A percentile compares a stretch with the other conserved stretches of the same genome.
Conservation (phyloP, 2,329 filamentous ascomycete genomes). For the Huntiella savannae region DNA sequence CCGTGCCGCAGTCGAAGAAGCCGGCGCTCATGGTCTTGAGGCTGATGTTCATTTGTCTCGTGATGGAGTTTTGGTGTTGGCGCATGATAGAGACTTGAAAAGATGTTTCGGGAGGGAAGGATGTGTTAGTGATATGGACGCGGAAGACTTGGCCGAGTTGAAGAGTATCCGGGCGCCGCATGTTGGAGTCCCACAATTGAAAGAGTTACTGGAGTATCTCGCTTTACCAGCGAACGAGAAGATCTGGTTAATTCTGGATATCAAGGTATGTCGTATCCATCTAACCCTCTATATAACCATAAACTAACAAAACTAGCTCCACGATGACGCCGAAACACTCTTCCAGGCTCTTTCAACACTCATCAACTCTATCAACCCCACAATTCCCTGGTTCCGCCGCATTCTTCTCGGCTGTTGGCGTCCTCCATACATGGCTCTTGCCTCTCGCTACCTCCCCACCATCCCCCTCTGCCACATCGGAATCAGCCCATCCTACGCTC, state of each 20-base stretch:
- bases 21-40: slow-evolving; percentile 66
- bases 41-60: slow-evolving; percentile 70
- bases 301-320: slow-evolving; percentile 26
- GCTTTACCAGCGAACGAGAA: slow-evolving; percentile 41
- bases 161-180: slow-evolving; percentile 48
- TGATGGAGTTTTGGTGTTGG: slow-evolving; percentile 70
- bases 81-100: slow-evolving; percentile 60
- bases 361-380: slow-evolving; percentile 32
- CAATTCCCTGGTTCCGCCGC: slow-evolving; percentile 48
- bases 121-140: slow-evolving; percentile 57
- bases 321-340: slow-evolving; percentile 52
- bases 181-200: slow-evolving; percentile 52
- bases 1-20: slow-evolving; percentile 43
- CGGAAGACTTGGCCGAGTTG: slow-evolving; percentile 50
- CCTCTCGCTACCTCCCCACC: slow-evolving; percentile 39
- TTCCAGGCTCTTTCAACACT: slow-evolving; percentile 48
- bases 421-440: slow-evolving; percentile 49
- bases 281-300: background rate
- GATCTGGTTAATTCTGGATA: slow-evolving; percentile 70
- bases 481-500: slow-evolving; percentile 46
- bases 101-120: slow-evolving; percentile 64
- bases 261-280: slow-evolving; percentile 45
- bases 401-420: slow-evolving; percentile 73
- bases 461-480: slow-evolving; percentile 51
- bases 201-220: slow-evolving; percentile 57